Evolutionary conservation across 148 eudicot genomes (phyloP).

Genomic region (Heliamphora exappendiculata): DNA sequence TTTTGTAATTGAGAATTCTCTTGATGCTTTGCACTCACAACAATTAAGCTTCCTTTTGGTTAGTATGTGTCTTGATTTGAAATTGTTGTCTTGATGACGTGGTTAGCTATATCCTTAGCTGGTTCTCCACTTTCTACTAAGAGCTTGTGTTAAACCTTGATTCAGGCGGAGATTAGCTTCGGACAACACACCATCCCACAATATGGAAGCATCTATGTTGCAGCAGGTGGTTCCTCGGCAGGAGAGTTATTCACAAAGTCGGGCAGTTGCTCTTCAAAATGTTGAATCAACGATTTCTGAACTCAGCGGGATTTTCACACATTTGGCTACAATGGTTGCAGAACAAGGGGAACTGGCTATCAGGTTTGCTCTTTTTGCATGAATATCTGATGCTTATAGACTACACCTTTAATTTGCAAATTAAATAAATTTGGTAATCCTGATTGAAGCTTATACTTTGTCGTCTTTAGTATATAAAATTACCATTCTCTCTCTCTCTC

Average conservation of each 20-base stretch:
- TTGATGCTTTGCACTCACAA: not conserved
- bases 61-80: not conserved
- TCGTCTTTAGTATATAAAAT: not conserved
- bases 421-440: not conserved
- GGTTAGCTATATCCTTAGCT: not conserved
- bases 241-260: conserved; percentile 47
- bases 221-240: conserved; percentile 69
- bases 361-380: conserved; percentile 36
- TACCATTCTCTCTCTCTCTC: not conserved
- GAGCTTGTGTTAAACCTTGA: conserved; percentile 12
- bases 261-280: conserved; percentile 71
- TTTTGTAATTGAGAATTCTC: not conserved
- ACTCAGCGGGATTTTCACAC: conserved; percentile 73
- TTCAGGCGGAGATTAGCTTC: conserved; percentile 58
- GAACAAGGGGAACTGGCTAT: conserved; percentile 87
- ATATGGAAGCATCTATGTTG: conserved; percentile 62
- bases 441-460: not conserved
- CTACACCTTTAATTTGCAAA: not conserved
- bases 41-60: conserved; percentile 1
- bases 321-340: conserved; percentile 80
- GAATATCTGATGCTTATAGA: not conserved
- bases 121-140: not conserved
- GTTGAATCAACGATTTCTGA: conserved; percentile 86
- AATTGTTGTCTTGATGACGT: not conserved
- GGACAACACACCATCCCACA: conserved; percentile 42